Evolutionary conservation across 2,329 filamentous ascomycete genomes (phyloP), one percentile per base, ranked within the genome.

Genomic region (Onygena corvina): DNA sequence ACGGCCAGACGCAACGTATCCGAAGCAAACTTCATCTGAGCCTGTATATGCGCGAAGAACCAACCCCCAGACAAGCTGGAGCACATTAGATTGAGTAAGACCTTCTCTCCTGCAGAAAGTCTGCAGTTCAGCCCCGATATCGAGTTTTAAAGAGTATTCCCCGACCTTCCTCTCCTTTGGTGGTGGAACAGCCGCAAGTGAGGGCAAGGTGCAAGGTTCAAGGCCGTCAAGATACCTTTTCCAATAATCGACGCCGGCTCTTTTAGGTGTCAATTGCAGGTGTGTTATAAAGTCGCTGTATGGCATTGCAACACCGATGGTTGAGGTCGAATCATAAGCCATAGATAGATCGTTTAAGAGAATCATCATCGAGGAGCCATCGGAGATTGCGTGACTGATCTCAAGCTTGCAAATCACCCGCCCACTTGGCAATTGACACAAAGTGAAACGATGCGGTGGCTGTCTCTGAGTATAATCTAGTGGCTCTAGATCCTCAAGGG

Each of bases 61-160:
- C 25, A 69, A 44, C 3, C 60, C 64, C 66, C 65, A 69, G 14
- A 67, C 65, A n/a, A 64, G 70, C 62, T 93, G 86, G 20, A 79
- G 74, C 0, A 84, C 56, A 0, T 82, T 74, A 5, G 58, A 54
- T n/a, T 57, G 57, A 48, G 49, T 60, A 9, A 54, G 25, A 6
- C 48, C 50, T 14, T 54, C 42, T 27, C 38, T 50, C 36, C 46
- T 49, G 34, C 52, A 55, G 31, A 55, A 55, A 11, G 34, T 20
- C 14, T 52, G 52, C 16, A 55, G 33, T 23, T 54, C 23, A 9
- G 42, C 12, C n/a, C 48, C 50, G 9, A 53, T 33, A 7, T 50
- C 34, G 14, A 56, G 49, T 11, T 51, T 55, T 9, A 51, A 47
- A 35, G 49, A 46, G 23, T 50, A 46, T 29, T 50, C 48, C 1